These are phyloP conservation scores for Sarocladiaceae sp. DNA, from an alignment of 2,329 filamentous ascomycete species.

Conservation along the genomic window DNA sequence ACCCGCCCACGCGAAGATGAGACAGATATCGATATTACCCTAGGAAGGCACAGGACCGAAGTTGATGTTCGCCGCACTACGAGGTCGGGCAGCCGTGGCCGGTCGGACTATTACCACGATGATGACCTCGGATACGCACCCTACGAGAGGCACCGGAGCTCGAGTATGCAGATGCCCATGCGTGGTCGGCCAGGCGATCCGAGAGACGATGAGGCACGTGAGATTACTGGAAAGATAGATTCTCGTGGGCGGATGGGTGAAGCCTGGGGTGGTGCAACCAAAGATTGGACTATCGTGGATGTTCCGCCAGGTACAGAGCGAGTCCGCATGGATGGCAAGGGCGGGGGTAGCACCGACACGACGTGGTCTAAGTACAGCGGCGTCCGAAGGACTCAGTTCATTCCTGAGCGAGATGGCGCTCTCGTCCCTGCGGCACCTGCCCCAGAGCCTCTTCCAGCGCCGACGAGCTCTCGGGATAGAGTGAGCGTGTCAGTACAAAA, in stretches of 20 bases:
- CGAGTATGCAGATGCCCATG: neutral
- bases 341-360: conserved; percentile 68
- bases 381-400: conserved; percentile 66
- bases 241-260: conserved; percentile 63
- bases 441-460: conserved; percentile 20
- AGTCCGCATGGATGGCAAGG: conserved; percentile 74
- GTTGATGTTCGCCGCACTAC: conserved; percentile 45
- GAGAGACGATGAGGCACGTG: conserved; percentile 57
- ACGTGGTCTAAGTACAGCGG: conserved; percentile 77
- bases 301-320: conserved; percentile 77
- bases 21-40: conserved; percentile 57
- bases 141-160: conserved; percentile 36
- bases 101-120: conserved; percentile 41
- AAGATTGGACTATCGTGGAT: conserved; percentile 76
- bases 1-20: conserved; percentile 41
- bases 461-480: conserved; percentile 24
- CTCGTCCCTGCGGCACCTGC: conserved; percentile 13
- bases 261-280: conserved; percentile 66
- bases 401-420: conserved; percentile 56
- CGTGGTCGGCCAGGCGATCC: neutral
- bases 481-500: conserved; percentile 42
- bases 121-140: conserved; percentile 62
- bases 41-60: conserved; percentile 47
- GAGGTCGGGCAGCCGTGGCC: conserved; percentile 32
- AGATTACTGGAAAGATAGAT: conserved; percentile 50